Evolutionary conservation across 192 early-diverging fungal genomes (phyloP), one percentile per base, ranked within the genome.

Genomic region (Mortierella claussenii): DNA sequence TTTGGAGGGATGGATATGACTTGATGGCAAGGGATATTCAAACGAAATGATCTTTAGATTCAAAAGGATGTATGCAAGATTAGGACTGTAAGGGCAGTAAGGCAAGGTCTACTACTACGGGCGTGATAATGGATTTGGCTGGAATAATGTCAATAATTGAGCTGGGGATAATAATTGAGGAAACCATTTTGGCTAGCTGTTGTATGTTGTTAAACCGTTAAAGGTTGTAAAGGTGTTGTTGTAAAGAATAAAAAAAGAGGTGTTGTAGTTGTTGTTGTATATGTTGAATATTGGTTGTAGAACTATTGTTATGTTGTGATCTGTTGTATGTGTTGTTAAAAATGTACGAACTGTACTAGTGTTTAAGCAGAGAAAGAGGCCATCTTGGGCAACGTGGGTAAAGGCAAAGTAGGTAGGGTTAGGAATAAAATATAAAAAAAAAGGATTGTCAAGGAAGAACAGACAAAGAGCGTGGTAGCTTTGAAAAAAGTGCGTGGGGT

Each of bases 41-140:
- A 51, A 42, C 21, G 42, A 26, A 24, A 30, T 34, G 31, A 44
- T 26, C 46, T 44, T 18, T 46, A 60, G 54, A 59, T 13, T 31
- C 17, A 28, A n/a, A 46, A 24, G 43, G 30, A n/a, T 31, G 27
- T 49, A 15, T 6, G 18, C 15, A 31, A 30, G 33, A 58, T 76
- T 76, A 76, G 53, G 73, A 62, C 52, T 76, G 73, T 76, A 76
- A 76, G 73, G 71, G 63, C 23, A 55, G 57, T 54, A 61, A 55
- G 55, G 54, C 43, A 21, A 65, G 30, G 42, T 54, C 52, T 15
- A 46, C 46, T 66, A 60, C 63, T 76, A 62, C 58, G 27, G 53
- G 50, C 34, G 20, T 17, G 57, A 66, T 65, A 51, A 51, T 60
- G 40, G 18, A 23, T 62, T 53, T 61, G 50, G 57, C 28, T 60